Percentiles rank a stretch among this genome's conserved stretches.
Evolutionary conservation across 192 early-diverging fungal species (phyloP).

Genomic region (Coemansia sp.): DNA sequence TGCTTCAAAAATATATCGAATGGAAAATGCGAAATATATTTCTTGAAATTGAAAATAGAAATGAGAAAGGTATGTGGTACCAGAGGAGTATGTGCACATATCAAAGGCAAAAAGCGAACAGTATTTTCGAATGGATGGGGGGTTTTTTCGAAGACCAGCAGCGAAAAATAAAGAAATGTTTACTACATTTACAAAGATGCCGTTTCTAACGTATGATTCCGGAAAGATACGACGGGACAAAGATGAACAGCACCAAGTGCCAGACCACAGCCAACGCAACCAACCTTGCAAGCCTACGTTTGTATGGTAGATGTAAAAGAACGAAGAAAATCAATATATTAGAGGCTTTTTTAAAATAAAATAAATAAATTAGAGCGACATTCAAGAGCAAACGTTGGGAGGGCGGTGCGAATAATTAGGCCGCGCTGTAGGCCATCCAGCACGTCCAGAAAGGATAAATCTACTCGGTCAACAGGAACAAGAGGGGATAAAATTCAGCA

Average conservation of each 20-base stretch:
- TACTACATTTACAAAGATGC: neutral
- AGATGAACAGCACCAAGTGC: slow-evolving; percentile 21
- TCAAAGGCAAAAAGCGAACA: neutral
- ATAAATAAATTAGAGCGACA: neutral
- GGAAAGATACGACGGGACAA: slow-evolving; percentile 14
- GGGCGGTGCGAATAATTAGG: neutral
- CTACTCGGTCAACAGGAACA: slow-evolving; percentile 4
- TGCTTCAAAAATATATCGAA: neutral
- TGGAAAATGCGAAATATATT: too few species aligned
- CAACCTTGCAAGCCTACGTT: slow-evolving; percentile 16
- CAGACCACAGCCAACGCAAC: slow-evolving; percentile 20
- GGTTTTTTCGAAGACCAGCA: neutral
- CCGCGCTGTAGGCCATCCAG: slow-evolving; percentile 1
- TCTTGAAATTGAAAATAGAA: too few species aligned
- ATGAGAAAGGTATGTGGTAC: too few species aligned
- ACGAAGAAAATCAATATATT: neutral
- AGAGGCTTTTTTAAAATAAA: neutral
- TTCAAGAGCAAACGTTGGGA: neutral
- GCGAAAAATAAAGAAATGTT: neutral
- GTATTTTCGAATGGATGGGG: neutral
- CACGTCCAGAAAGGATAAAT: neutral
- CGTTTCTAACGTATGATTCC: neutral
- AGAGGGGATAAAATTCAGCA: slow-evolving; percentile 8
- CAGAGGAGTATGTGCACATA: neutral
- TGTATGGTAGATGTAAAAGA: neutral